phyloP scores from a whole-genome alignment of 2,329 filamentous ascomycete genomes.

The Ustulina deusta region DNA sequence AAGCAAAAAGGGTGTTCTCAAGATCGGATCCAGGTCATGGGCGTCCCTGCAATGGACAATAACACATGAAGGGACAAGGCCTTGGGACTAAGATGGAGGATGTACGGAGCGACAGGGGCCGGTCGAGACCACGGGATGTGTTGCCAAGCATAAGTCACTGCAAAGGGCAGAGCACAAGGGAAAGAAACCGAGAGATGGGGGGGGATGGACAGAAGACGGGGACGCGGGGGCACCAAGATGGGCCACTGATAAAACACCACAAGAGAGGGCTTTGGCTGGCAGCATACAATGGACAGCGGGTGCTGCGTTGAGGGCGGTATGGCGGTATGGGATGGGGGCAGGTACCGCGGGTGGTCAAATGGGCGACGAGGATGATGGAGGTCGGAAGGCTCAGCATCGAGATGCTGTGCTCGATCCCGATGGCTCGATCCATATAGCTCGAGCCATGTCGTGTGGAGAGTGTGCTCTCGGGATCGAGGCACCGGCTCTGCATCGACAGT shows the following conservation, averaged over 20 bases:
- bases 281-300: too few relatives aligned
- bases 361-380: neutral
- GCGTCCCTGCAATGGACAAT: neutral
- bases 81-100: constrained; percentile 1
- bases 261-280: too few relatives aligned
- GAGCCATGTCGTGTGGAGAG: constrained; percentile 38
- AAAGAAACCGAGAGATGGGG: constrained; percentile 2
- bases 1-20: constrained; percentile 3
- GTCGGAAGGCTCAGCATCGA: neutral
- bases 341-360: too few relatives aligned
- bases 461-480: constrained; percentile 39
- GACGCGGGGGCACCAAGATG: neutral
- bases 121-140: constrained; percentile 17
- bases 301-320: too few relatives aligned
- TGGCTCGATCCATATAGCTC: constrained; percentile 42
- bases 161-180: neutral
- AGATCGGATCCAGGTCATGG: constrained; percentile 13
- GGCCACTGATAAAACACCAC: neutral
- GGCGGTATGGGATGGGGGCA: too few relatives aligned
- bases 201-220: neutral
- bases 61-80: neutral
- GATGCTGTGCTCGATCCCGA: constrained; percentile 41
- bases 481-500: constrained; percentile 39
- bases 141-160: neutral
- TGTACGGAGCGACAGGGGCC: neutral